Evolutionary conservation across 208 protist genomes (phyloP).

Genomic region (Entamoeba nuttalli): DNA sequence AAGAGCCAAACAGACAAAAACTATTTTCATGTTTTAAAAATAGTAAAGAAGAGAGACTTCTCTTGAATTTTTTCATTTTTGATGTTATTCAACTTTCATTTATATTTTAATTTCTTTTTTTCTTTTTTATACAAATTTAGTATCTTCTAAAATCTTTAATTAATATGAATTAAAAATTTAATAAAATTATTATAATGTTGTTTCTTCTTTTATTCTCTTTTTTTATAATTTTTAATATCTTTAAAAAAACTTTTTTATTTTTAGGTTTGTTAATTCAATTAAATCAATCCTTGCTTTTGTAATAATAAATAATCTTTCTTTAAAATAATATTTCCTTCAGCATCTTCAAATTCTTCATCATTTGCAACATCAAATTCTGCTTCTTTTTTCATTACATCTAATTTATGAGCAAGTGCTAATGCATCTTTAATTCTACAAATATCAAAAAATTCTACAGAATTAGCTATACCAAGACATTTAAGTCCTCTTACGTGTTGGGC

Average conservation of each 20-base stretch:
- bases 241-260: neutral
- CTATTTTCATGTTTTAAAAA: too few species aligned
- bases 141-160: neutral
- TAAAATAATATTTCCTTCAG: neutral
- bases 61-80: too few species aligned
- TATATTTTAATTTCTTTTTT: neutral
- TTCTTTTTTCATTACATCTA: neutral
- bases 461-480: slow-evolving; percentile 2
- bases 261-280: neutral
- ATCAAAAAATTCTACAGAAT: neutral
- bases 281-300: neutral
- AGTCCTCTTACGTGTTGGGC: neutral
- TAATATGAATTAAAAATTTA: neutral
- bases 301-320: neutral
- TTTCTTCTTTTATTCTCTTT: neutral
- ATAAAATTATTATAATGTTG: neutral
- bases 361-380: neutral
- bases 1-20: too few species aligned
- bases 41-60: too few species aligned
- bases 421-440: neutral
- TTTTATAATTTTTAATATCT: neutral
- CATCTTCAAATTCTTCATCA: slow-evolving; percentile 8
- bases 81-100: too few species aligned
- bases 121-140: neutral
- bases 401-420: neutral